Base-by-base conservation (phyloP, 306 rosid genomes). In the Psophocarpus tetragonolobus region DNA sequence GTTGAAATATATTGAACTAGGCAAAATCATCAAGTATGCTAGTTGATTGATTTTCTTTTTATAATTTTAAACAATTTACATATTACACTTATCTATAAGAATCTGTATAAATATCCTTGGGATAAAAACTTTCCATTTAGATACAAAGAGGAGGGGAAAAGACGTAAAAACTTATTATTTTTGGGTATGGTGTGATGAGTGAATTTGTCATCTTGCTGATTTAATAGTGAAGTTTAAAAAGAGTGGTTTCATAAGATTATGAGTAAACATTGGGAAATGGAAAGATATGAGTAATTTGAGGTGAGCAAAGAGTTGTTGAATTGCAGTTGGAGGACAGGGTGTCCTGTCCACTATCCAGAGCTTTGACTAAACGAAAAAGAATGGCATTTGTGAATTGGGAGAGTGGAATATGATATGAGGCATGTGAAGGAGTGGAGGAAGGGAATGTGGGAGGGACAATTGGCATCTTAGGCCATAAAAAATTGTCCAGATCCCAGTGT, bases 351-450 rank as follows among this genome's bases (percentile, higher is more conserved):
- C 0, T 14, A 68, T 68, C 42, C 45, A 70, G n/a, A 45, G 17
- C 27, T 47, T 30, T 20, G 32, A 23, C 3, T 32, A 3, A 13
- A 42, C 21, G 23, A 70, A 21, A 15, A 5, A 2, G 1, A n/a
- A 3, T 38, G 10, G 14, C 20, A 71, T 30, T 50, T 35, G 42
- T 67, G 36, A 68, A 68, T 27, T 45, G 4, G 74, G 3, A 15
- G 41, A 45, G 10, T 69, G 61, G 30, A 69, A 45, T 33, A 36
- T 2, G 4, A 35, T 27, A 45, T 17, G n/a, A 47, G 75, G 44
- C 62, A 70, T 70, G 45, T 29, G 75, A 48, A 11, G 2, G 35
- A 67, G 72, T 41, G 56, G 56, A 45, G 26, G n/a, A 50, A 71
- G 13, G 7, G 66, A 72, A 72, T 71, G 75, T 50, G 63, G 0